Base-by-base conservation (phyloP, 2,329 filamentous ascomycete species). In the Balansia obtecta region DNA sequence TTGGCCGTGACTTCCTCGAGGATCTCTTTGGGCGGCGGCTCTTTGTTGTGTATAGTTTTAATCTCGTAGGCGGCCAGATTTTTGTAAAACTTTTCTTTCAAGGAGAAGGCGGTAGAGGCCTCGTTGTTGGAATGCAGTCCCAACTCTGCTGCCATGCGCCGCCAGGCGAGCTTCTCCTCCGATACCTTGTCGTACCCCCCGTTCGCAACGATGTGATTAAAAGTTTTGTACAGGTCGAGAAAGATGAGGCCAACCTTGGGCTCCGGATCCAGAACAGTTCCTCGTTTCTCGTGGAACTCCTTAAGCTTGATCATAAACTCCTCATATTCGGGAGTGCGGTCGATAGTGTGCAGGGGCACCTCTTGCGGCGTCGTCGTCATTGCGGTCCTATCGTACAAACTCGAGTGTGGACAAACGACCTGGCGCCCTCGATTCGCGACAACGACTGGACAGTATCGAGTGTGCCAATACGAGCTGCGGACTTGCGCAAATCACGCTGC, bases 41-140 rank as follows among this genome's bases (percentile, higher is more conserved):
- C 86, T 65, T 85, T 82, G 49, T 82, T 78, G 68, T 90, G 85
- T 41, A 89, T 70, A 11, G 81, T 84, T 45, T 79, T 80, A 60
- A 95, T 93, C 67, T 95, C 89, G 67, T 86, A 95, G 1, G 89
- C 88, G 12, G 85, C 85, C 43, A 95, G 77, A 60, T 91, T 88
- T 66, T 88, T 90, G 72, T 94, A 94, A 70, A 93, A 95, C 55
- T 86, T 82, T 50, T 86, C 85, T 70, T 95, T 95, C 50, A 95
- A 72, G 52, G 85, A 79, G 68, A 94, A 95, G 13, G 88, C 88
- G 52, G 88, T 81, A n/a, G 88, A 87, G 7, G 88, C 77, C 55
- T 87, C 81, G 62, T 91, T 89, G 60, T 78, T 76, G 50, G 82
- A 82, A 61, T 81, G 81, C 55, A 90, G 79, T 46, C 86, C 80